These are phyloP conservation scores for Nephelium lappaceum DNA, from an alignment of 345 rosid species.

Conservation along the genomic window DNA sequence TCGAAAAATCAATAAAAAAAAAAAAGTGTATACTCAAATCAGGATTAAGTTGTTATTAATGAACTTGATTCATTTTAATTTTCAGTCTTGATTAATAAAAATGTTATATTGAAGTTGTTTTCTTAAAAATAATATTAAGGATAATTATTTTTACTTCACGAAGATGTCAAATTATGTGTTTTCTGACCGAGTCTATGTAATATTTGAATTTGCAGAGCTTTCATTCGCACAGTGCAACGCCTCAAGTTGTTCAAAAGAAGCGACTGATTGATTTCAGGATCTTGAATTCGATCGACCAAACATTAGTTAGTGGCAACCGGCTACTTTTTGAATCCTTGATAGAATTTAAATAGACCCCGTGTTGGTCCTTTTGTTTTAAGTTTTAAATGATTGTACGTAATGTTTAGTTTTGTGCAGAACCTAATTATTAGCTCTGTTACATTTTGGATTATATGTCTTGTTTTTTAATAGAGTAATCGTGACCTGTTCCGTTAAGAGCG, in stretches of 20 bases:
- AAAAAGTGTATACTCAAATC: no score
- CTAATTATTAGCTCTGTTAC: conserved; percentile 15
- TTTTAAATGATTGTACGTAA: conserved; percentile 3
- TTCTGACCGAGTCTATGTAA: neutral
- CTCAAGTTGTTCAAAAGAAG: conserved; percentile 34
- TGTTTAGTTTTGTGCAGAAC: neutral
- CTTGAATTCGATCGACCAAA: neutral
- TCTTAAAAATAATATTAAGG: no score
- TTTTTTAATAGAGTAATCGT: neutral
- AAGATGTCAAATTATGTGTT: neutral
- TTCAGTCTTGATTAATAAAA: no score
- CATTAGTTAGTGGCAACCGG: neutral
- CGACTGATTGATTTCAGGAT: neutral
- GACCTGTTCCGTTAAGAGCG: neutral
- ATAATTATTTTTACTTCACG: neutral
- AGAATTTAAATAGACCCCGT: neutral
- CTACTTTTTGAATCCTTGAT: neutral
- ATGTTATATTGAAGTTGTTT: no score
- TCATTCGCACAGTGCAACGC: conserved; percentile 37
- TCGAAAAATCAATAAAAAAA: no score
- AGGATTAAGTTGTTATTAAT: no score
- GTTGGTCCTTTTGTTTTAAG: neutral
- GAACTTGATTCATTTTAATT: no score
- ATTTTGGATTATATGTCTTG: conserved; percentile 13
- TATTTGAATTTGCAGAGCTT: conserved; percentile 34